Evolutionary conservation across 306 rosid genomes (phyloP).

Genomic region (Ochetophila trinervis): DNA sequence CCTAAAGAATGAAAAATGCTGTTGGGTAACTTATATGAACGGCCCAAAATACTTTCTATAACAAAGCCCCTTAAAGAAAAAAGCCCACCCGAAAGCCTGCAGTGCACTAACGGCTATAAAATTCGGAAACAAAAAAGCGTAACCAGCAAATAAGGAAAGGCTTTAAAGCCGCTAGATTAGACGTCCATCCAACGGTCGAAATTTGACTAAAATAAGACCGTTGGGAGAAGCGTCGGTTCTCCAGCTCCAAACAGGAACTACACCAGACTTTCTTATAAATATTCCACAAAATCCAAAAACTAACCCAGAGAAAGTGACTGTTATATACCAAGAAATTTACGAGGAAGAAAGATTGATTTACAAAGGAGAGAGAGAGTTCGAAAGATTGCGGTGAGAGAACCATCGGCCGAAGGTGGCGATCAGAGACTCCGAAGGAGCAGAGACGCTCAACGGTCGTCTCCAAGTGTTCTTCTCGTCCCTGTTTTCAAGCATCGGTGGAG

Average conservation of each 20-base stretch:
- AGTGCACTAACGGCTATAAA: slow-evolving; percentile 39
- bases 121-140: slow-evolving; percentile 26
- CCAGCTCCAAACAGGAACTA: not conserved
- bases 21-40: no score
- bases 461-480: slow-evolving; percentile 60
- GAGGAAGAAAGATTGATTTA: not conserved
- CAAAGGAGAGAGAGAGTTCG: not conserved
- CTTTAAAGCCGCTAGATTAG: slow-evolving; percentile 24
- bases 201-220: slow-evolving; percentile 33
- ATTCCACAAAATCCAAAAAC: slow-evolving; percentile 13
- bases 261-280: not conserved
- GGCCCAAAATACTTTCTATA: no score
- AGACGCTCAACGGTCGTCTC: slow-evolving; percentile 63
- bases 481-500: slow-evolving; percentile 67
- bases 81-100: slow-evolving; percentile 6
- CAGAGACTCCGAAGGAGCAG: slow-evolving; percentile 42
- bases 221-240: slow-evolving; percentile 28
- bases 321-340: not conserved
- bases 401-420: slow-evolving; percentile 56
- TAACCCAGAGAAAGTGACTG: slow-evolving; percentile 1
- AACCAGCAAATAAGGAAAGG: not conserved
- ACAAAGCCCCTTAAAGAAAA: no score
- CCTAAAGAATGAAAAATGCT: no score
- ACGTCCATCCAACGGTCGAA: slow-evolving; percentile 29
- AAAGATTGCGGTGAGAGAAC: not conserved